Conservation (phyloP, 345 rosid genomes). For the Streptanthus diversifolius region DNA sequence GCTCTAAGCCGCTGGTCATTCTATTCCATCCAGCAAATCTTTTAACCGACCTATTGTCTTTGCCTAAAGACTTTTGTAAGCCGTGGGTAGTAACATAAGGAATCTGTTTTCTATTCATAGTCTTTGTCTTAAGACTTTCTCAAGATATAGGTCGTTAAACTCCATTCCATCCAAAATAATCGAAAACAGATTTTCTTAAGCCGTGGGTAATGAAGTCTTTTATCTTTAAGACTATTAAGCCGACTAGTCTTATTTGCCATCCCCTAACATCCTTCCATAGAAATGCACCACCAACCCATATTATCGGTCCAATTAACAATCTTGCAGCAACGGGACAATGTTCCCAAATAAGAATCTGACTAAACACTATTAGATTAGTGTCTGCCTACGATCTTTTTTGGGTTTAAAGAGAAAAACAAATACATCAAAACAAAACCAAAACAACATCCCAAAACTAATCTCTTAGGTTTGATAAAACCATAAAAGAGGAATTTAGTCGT, state of each 20-base stretch:
- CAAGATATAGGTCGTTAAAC: neutral
- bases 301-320: neutral
- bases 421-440: neutral
- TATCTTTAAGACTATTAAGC: neutral
- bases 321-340: neutral
- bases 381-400: neutral
- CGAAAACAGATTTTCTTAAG: neutral
- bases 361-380: neutral
- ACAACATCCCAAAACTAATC: neutral
- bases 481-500: too few species aligned
- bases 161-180: neutral
- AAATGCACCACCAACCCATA: neutral
- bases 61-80: neutral
- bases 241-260: neutral
- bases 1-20: too few species aligned
- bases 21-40: too few species aligned
- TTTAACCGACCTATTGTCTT: neutral
- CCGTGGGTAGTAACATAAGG: neutral
- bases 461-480: neutral
- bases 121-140: neutral
- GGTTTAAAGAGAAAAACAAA: neutral
- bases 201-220: neutral
- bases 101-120: neutral
- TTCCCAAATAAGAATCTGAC: neutral
- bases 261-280: neutral